Conservation (phyloP, 2,329 filamentous ascomycete genomes). For the Eutypa lata region DNA sequence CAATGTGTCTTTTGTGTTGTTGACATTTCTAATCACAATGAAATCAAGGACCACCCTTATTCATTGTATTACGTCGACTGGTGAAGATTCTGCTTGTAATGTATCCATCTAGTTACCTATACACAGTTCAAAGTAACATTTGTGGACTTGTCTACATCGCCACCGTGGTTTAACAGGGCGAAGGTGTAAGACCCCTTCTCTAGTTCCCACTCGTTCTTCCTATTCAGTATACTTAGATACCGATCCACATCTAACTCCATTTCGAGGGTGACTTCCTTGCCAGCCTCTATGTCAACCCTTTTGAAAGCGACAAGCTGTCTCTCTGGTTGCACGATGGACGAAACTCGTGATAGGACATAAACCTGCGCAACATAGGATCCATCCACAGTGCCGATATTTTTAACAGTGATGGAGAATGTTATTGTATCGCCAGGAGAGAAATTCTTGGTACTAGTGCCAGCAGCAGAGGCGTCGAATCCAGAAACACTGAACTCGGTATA, state of each 20-base stretch:
- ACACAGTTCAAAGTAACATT: slow-evolving; percentile 39
- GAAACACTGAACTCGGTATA: slow-evolving; percentile 29
- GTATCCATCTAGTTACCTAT: too few relatives aligned
- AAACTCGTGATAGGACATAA: slow-evolving; percentile 37
- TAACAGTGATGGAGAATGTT: slow-evolving; percentile 30
- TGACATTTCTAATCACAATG: too few relatives aligned
- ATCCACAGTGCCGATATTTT: slow-evolving; percentile 29
- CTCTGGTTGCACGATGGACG: slow-evolving; percentile 37
- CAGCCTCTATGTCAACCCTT: slow-evolving; percentile 33
- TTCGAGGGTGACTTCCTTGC: slow-evolving; percentile 26
- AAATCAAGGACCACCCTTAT: too few relatives aligned
- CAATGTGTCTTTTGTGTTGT: too few relatives aligned
- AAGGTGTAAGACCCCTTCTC: slow-evolving; percentile 41
- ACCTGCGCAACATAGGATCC: slow-evolving; percentile 39
- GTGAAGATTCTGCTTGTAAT: too few relatives aligned
- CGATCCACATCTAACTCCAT: slow-evolving; percentile 38
- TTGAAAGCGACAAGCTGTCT: slow-evolving; percentile 41
- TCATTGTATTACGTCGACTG: too few relatives aligned
- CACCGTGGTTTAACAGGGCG: slow-evolving; percentile 38
- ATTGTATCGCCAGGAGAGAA: slow-evolving; percentile 28
- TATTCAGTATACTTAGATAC: slow-evolving; percentile 40
- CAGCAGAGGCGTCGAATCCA: slow-evolving; percentile 21
- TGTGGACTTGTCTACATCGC: slow-evolving; percentile 28
- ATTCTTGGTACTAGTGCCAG: not conserved
- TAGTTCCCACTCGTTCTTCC: slow-evolving; percentile 39